Conservation (phyloP, 2,329 filamentous ascomycete species). For the Ophiostoma sp. region DNA sequence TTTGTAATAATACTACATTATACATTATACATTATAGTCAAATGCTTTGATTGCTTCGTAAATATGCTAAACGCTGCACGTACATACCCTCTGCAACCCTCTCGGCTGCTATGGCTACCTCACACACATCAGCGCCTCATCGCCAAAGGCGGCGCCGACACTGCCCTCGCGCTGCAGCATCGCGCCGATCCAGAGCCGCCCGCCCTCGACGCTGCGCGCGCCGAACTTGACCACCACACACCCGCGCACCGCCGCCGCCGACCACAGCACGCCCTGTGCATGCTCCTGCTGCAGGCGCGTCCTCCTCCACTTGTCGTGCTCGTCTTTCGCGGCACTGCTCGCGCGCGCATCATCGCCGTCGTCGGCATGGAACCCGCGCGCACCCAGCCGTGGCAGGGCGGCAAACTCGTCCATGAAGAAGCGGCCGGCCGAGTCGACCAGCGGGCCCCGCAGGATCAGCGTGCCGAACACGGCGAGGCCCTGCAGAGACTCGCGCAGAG, state of each 20-base stretch:
- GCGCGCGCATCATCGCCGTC: constrained; percentile 38
- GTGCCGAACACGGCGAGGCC: constrained; percentile 75
- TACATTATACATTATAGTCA: not conserved
- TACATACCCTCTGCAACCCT: too few relatives aligned
- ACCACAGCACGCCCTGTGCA: constrained; percentile 65
- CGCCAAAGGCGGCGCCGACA: constrained; percentile 66
- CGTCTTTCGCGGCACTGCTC: constrained; percentile 29
- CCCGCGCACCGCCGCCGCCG: constrained; percentile 70
- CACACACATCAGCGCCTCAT: constrained; percentile 73
- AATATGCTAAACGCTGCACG: not conserved
- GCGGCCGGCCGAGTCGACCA: constrained; percentile 58
- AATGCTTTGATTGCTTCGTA: not conserved
- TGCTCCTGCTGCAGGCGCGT: constrained; percentile 54
- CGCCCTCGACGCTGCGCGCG: constrained; percentile 73
- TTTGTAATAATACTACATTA: not conserved
- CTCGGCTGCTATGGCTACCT: constrained; percentile 37
- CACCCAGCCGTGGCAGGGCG: constrained; percentile 73
- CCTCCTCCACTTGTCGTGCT: constrained; percentile 48
- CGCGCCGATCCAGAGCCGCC: constrained; percentile 68
- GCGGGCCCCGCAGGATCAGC: constrained; percentile 69
- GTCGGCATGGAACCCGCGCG: constrained; percentile 62
- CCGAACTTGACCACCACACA: constrained; percentile 92
- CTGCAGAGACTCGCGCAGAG: constrained; percentile 56
- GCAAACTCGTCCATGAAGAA: constrained; percentile 79
- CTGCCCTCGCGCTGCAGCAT: constrained; percentile 73